Percentiles rank a stretch among this genome's conserved stretches.
phyloP scores from a whole-genome alignment of 768 basidiomycete species.

The Paxillus involutus region DNA sequence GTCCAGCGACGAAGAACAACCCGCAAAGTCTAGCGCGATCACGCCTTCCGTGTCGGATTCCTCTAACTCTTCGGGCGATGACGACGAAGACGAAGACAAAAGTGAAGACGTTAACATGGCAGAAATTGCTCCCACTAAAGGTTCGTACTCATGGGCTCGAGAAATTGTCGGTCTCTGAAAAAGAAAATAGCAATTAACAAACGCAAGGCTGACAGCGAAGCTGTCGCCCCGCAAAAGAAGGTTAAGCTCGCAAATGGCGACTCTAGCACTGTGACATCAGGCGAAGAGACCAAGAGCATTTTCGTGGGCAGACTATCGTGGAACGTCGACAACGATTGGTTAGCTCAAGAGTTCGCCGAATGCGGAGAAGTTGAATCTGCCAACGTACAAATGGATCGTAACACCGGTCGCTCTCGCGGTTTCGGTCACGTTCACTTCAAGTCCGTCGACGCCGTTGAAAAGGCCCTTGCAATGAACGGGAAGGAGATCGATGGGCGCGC shows the following conservation, averaged over 20 bases:
- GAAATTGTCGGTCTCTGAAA: slow-evolving; percentile 1
- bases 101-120: slow-evolving; percentile 61
- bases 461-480: slow-evolving; percentile 78
- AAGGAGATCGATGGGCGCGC: slow-evolving; percentile 91
- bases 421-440: slow-evolving; percentile 84
- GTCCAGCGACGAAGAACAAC: neutral
- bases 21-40: neutral
- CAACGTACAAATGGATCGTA: slow-evolving; percentile 83
- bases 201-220: slow-evolving; percentile 75
- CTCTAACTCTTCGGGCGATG: slow-evolving; percentile 22
- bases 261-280: slow-evolving; percentile 31
- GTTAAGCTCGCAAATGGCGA: slow-evolving; percentile 66
- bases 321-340: slow-evolving; percentile 96
- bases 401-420: slow-evolving; percentile 78
- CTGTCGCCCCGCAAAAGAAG: slow-evolving; percentile 72
- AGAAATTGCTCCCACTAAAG: slow-evolving; percentile 41
- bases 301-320: slow-evolving; percentile 95
- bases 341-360: slow-evolving; percentile 83
- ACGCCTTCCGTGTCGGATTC: neutral
- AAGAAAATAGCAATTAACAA: slow-evolving; percentile 58
- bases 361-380: slow-evolving; percentile 91
- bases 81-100: slow-evolving; percentile 33
- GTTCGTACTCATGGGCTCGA: slow-evolving; percentile 26
- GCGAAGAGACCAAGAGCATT: slow-evolving; percentile 62
- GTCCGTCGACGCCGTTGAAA: slow-evolving; percentile 68